Conservation (phyloP, 2,329 filamentous ascomycete genomes). For the Microcyclosporella mali region DNA sequence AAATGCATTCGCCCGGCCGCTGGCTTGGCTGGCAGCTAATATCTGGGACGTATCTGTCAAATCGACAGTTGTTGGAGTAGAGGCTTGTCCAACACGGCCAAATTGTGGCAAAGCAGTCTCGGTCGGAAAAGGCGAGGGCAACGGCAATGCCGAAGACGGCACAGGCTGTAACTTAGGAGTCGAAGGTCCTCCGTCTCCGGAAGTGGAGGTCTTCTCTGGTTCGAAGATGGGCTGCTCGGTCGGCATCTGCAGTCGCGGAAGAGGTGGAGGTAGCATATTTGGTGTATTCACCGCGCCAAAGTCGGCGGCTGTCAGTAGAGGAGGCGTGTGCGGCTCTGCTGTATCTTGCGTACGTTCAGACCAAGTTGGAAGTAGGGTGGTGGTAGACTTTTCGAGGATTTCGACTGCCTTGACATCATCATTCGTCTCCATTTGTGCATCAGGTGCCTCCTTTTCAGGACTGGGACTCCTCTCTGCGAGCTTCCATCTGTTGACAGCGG, state of each 20-base stretch:
- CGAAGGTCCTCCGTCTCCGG: slow-evolving; percentile 15
- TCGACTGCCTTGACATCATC: too few species aligned
- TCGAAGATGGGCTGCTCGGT: slow-evolving; percentile 2
- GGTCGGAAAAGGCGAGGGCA: slow-evolving; percentile 32
- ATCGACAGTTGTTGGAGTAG: background rate
- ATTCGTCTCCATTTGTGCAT: background rate
- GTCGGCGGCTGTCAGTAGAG: too few species aligned
- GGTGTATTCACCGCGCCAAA: too few species aligned
- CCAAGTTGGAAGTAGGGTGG: background rate
- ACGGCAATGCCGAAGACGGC: slow-evolving; percentile 23
- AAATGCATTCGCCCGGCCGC: too few species aligned
- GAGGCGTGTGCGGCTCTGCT: background rate
- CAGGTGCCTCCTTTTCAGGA: slow-evolving; percentile 48
- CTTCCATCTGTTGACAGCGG: slow-evolving; percentile 64
- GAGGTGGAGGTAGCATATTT: slow-evolving; percentile 21
- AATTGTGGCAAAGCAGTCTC: slow-evolving; percentile 8
- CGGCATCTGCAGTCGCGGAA: slow-evolving; percentile 23
- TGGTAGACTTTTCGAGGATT: background rate
- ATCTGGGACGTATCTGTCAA: too few species aligned
- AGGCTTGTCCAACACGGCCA: background rate
- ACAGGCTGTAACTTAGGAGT: slow-evolving; percentile 30
- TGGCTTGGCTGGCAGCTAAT: too few species aligned
- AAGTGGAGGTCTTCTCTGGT: background rate
- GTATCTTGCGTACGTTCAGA: background rate
- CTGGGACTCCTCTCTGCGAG: slow-evolving; percentile 66